Percentiles rank a stretch among this genome's conserved stretches.
phyloP scores from a whole-genome alignment of 1,284 basidiomycete species.

The Megacollybia platyphylla region DNA sequence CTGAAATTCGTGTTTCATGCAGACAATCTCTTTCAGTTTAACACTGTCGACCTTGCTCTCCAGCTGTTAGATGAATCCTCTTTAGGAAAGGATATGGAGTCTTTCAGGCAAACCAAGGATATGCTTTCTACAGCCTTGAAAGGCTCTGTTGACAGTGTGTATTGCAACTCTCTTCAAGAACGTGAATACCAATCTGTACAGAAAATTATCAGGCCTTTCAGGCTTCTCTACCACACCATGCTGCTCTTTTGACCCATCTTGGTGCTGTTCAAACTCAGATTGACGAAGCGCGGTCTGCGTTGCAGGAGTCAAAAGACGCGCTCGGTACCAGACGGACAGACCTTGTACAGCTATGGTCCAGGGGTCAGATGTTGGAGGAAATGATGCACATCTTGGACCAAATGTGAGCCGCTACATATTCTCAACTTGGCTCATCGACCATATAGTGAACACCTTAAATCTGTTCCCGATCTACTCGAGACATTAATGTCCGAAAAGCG shows the following conservation, averaged over 20 bases:
- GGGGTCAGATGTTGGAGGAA: slow-evolving; percentile 77
- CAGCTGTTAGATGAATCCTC: slow-evolving; percentile 71
- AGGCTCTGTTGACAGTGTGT: slow-evolving; percentile 76
- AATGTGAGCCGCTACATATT: slow-evolving; percentile 47
- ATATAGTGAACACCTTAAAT: slow-evolving; percentile 77
- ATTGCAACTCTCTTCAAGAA: not conserved
- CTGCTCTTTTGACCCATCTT: slow-evolving; percentile 61
- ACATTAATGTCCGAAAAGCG: slow-evolving; percentile 93
- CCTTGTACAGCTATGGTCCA: slow-evolving; percentile 74
- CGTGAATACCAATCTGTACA: slow-evolving; percentile 15
- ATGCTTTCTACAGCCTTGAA: slow-evolving; percentile 70
- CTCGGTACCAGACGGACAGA: slow-evolving; percentile 73
- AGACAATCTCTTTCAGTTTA: slow-evolving; percentile 48
- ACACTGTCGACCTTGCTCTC: slow-evolving; percentile 82
- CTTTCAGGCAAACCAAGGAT: slow-evolving; percentile 64
- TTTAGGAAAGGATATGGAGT: slow-evolving; percentile 56
- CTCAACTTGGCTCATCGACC: slow-evolving; percentile 4
- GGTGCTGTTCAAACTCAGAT: slow-evolving; percentile 64
- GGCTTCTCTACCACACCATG: slow-evolving; percentile 80
- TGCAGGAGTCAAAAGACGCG: slow-evolving; percentile 74
- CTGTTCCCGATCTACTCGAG: slow-evolving; percentile 87
- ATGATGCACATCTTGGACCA: slow-evolving; percentile 86
- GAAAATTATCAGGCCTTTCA: slow-evolving; percentile 90
- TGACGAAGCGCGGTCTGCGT: slow-evolving; percentile 50
- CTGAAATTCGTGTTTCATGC: not conserved